Conservation (phyloP, 1,284 basidiomycete species). For the Somion occarium region DNA sequence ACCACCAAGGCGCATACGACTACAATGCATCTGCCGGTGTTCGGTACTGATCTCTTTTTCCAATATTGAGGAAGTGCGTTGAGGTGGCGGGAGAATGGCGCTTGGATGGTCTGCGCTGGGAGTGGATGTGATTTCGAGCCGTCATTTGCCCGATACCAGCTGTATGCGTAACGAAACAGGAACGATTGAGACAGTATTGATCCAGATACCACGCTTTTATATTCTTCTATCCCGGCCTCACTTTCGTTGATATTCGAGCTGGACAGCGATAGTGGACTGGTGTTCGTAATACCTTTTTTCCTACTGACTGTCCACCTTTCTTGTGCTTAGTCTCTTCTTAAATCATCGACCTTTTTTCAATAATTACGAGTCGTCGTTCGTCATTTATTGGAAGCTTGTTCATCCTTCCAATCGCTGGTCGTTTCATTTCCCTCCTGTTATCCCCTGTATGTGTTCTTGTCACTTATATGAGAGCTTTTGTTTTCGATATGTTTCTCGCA, state of each 20-base stretch:
- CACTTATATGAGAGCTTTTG: too few relatives aligned
- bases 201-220: background rate
- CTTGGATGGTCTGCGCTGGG: constrained; percentile 10
- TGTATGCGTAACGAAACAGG: constrained; percentile 8
- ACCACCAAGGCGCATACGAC: constrained; percentile 47
- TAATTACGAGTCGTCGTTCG: background rate
- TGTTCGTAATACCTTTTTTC: background rate
- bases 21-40: constrained; percentile 17
- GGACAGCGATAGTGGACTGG: background rate
- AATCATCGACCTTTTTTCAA: background rate
- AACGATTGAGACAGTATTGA: constrained; percentile 1
- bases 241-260: background rate
- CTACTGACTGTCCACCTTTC: background rate
- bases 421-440: background rate
- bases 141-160: background rate
- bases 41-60: constrained; percentile 19
- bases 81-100: constrained; percentile 9
- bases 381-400: background rate
- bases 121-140: constrained; percentile 4
- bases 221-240: background rate
- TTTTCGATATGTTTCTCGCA: too few relatives aligned
- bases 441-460: too few relatives aligned
- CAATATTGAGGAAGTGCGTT: constrained; percentile 1
- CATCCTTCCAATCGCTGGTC: background rate
- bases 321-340: background rate